Conservation (phyloP, 2,329 filamentous ascomycete genomes). For the Harringtonia aguacate region DNA sequence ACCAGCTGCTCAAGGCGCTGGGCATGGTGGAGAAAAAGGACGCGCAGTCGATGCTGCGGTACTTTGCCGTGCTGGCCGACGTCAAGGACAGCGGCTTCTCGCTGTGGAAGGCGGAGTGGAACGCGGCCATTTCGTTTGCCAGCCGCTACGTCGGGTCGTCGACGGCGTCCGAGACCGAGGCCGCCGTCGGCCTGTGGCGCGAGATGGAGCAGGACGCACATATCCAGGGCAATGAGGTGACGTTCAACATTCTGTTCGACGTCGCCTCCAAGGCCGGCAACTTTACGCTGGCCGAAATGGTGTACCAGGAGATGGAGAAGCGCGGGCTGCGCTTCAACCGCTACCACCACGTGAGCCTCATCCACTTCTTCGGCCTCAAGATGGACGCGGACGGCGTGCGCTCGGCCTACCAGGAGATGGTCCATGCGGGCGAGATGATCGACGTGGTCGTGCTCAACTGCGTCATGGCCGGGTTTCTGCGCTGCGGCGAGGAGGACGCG, state of each 20-base stretch:
- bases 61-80: conserved; percentile 75
- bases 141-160: conserved; percentile 56
- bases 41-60: conserved; percentile 61
- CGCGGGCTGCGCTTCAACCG: conserved; percentile 62
- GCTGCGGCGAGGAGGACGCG: conserved; percentile 62
- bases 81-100: conserved; percentile 64
- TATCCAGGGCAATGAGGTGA: conserved; percentile 59
- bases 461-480: conserved; percentile 68
- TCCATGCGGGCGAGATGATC: conserved; percentile 77
- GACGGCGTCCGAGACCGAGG: conserved; percentile 49
- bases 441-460: conserved; percentile 82
- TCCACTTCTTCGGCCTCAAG: conserved; percentile 73
- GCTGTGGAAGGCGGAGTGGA: conserved; percentile 65
- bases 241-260: conserved; percentile 89
- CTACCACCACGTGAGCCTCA: conserved; percentile 70
- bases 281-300: conserved; percentile 71
- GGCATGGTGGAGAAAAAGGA: conserved; percentile 49
- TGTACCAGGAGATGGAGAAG: conserved; percentile 68
- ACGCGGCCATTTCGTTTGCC: conserved; percentile 68
- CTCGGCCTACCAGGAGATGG: conserved; percentile 68
- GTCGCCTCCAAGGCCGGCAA: conserved; percentile 78
- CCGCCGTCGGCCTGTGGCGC: conserved; percentile 69
- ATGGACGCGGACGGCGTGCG: conserved; percentile 65
- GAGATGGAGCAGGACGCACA: conserved; percentile 74
- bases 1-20: conserved; percentile 56